Evolutionary conservation across 2,329 filamentous ascomycete species (phyloP), one percentile per base, ranked within the genome.

Genomic region (Chalaropsis ovoidea): DNA sequence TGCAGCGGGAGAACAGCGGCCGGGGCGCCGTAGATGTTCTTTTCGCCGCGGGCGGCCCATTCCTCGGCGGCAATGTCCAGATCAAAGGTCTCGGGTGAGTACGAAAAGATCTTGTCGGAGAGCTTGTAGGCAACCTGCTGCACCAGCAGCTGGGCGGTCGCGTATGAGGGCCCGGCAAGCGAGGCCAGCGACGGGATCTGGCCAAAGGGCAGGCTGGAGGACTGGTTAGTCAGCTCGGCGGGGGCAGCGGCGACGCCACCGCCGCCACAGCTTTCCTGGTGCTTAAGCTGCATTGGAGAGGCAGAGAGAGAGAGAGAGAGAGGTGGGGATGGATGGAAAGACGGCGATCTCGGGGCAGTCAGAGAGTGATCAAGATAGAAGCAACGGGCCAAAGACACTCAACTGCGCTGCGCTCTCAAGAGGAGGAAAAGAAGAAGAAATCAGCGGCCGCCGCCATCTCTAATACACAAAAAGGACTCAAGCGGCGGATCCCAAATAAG

Each of bases 41-140:
- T 80, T 73, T 90, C 86, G 68, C 83, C 79, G 69, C 83, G 77
- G 35, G 78, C 76, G 62, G 84, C 81, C 94, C 94, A 99, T 70
- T 84, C 77, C 75, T 87, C 88, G 64, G 89, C 86, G 60, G 92
- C 90, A 68, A 86, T 76, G 75, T 97, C 93, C 69, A 99, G 82
- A 74, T 95, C 89, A 73, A 96, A 97, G 15, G 90, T 89, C 72
- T 95, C 89, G 35, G 92, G 90, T 2, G 93, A 97, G 80, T 95
- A 97, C 66, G 92, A 89, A 79, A 96, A 99, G 77, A 97, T 86
- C 81, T 95, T 96, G 80, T 97, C 92, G 66, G 93, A 97, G 68
- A 99, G 82, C 69, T 89, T 84, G 78, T 96, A 99, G 68, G 93
- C 90, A 69, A 97, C 88, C 77, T 99, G 94, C 79, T 99, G 94